Percentiles rank a stretch among this genome's conserved stretches.
Evolutionary conservation across 345 rosid species (phyloP).

Genomic region (Salix udensis): DNA sequence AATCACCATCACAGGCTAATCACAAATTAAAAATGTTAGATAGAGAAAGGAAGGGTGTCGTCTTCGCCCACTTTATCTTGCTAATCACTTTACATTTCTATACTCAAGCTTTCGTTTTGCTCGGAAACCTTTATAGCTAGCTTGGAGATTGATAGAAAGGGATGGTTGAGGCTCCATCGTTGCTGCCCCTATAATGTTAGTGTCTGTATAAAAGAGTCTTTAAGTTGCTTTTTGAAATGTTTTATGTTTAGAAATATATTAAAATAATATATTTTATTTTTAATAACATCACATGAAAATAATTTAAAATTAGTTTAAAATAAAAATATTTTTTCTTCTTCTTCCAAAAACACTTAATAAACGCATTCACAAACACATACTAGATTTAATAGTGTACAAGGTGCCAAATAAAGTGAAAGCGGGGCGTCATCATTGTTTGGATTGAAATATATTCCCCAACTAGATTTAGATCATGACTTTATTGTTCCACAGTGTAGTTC

Average conservation of each 20-base stretch:
- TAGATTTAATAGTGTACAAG: background rate
- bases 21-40: background rate
- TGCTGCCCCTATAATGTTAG: constrained; percentile 8
- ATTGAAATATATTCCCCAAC: constrained; percentile 55
- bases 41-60: constrained; percentile 1
- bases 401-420: constrained; percentile 35
- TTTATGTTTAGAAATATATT: too few species aligned
- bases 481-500: constrained; percentile 33
- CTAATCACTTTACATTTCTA: constrained; percentile 41
- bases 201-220: too few species aligned
- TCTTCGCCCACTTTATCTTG: constrained; percentile 30
- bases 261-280: too few species aligned
- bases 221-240: too few species aligned
- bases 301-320: too few species aligned
- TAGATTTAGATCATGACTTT: constrained; percentile 39
- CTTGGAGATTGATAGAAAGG: constrained; percentile 53
- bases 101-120: constrained; percentile 28
- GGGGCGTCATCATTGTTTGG: constrained; percentile 45
- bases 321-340: too few species aligned
- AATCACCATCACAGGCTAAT: constrained; percentile 9
- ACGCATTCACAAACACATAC: too few species aligned
- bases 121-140: constrained; percentile 55
- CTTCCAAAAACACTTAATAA: too few species aligned
- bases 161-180: constrained; percentile 25
- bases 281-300: too few species aligned